Evolutionary conservation across 2,329 filamentous ascomycete species (phyloP), one percentile per base, ranked within the genome.

Genomic region (Gremmenia infestans): DNA sequence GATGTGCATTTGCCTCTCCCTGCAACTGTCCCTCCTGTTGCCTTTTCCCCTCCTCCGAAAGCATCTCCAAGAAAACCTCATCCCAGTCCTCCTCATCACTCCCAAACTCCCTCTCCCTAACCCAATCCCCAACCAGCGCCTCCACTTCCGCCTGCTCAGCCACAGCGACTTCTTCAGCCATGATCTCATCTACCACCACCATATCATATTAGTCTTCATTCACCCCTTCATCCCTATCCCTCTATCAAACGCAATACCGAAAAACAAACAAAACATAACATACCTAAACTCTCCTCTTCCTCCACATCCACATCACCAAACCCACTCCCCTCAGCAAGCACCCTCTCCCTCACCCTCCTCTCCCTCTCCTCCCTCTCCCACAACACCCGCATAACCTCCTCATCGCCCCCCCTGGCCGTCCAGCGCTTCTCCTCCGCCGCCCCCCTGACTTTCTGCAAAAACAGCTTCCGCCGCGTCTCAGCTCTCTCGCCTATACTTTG

Each of bases 391-490:
- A 74, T 68, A 56, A 74, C 70, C 67, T 82, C 80, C 63, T 86
- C 82, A 63, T 87, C 84, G 2, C 85, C 82, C 25, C 84, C 83
- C 61, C 85, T 74, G 51, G 78, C 74, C 63, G 81, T 76, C 78
- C 83, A 87, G 22, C 74, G 73, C 64, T 74, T 79, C 28, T 88
- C 81, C 43, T 87, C 22, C 22, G 22, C 22, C 4, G 22, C 22
- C 3, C 22, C 22, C 22, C 22, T 82, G 2, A 88, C 83, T 51
- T 79, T 87, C 67, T 84, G 82, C 57, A 93, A 73, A 64, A 93
- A 93, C 54, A 87, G 74, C 35, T 81, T 80, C 48, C 88, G 76
- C 55, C 89, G 75, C 53, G 80, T 76, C 67, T 89, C 85, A 54
- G 84, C 57, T 4, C 50, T 47, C 14, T 60, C 58, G 9, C 49